Evolutionary conservation across 2,329 filamentous ascomycete species (phyloP), one percentile per base, ranked within the genome.

Genomic region (Teratosphaeriaceae sp.): DNA sequence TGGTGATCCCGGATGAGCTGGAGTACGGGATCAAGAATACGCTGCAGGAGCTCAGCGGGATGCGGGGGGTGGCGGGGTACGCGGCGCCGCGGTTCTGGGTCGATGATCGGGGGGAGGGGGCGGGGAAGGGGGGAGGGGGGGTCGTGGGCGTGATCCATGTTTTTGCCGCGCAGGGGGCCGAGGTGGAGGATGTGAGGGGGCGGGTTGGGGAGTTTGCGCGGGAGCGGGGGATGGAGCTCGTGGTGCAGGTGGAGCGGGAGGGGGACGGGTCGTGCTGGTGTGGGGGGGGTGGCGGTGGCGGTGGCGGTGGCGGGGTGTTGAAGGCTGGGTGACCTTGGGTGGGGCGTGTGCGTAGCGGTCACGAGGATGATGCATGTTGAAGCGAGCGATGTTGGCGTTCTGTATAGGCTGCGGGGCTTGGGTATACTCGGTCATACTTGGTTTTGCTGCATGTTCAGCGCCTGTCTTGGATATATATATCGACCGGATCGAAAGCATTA

Each of bases 71-170:
- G 0, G 82, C 84, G 0, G 82, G 84, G 40, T 97, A 96, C 58
- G 76, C 84, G 1, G 86, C 85, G 1, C 89, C 90, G 6, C 84
- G 88, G 56, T 96, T 97, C 60, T 98, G 92, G 92, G 70, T 92
- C 12, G 87, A 94, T 54, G 88, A 94, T 50, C 70, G 70, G 22
- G 70, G 63, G 44, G 62, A 64, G 15, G 61, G n/a, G n/a, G n/a
- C n/a, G n/a, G n/a, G 33, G 13, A 4, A 16, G 24, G 27, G 47
- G 43, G 5, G 34, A 45, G 8, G 33, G 45, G 38, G 78, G 72
- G 49, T 74, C 96, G 2, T 89, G 11, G 90, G 90, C 2, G 83
- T 92, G 1, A 89, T 96, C 47, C 90, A 96, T 59, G 77, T 96
- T 29, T 80, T 88, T 46, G 87, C 87, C 1, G 79, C 81, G 1